Percentiles rank a stretch among this genome's conserved stretches.
Evolutionary conservation across 2,329 filamentous ascomycete genomes (phyloP).

Genomic region (Claviceps monticola): DNA sequence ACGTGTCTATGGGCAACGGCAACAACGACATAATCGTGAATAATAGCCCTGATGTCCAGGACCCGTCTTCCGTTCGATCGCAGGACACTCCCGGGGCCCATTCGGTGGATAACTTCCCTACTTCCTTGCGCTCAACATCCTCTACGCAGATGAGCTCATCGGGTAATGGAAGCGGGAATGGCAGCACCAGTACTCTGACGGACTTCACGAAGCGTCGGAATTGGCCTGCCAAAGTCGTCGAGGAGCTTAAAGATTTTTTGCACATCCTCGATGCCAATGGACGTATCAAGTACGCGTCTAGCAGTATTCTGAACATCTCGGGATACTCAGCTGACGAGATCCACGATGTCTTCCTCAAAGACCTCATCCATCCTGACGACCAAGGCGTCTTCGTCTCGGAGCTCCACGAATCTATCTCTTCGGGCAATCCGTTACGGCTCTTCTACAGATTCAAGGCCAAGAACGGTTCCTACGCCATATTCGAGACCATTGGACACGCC

Average conservation of each 20-base stretch:
- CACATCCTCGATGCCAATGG: slow-evolving; percentile 79
- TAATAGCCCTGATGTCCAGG: slow-evolving; percentile 12
- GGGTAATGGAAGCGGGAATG: slow-evolving; percentile 6
- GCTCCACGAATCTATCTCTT: slow-evolving; percentile 78
- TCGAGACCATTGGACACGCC: slow-evolving; percentile 86
- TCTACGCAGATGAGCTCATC: slow-evolving; percentile 21
- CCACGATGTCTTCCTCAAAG: slow-evolving; percentile 60
- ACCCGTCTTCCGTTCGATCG: slow-evolving; percentile 13
- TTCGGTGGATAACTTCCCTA: slow-evolving; percentile 24
- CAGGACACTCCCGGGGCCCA: slow-evolving; percentile 21
- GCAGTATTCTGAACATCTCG: slow-evolving; percentile 59
- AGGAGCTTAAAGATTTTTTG: slow-evolving; percentile 79
- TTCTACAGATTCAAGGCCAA: slow-evolving; percentile 73
- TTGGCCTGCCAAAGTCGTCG: slow-evolving; percentile 80
- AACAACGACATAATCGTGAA: slow-evolving; percentile 8
- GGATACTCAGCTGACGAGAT: slow-evolving; percentile 62
- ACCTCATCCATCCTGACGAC: slow-evolving; percentile 79
- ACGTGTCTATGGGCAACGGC: slow-evolving; percentile 10
- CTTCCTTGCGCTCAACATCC: slow-evolving; percentile 26
- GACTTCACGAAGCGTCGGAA: slow-evolving; percentile 50
- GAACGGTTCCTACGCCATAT: slow-evolving; percentile 62
- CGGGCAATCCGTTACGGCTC: slow-evolving; percentile 63
- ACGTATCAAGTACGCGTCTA: slow-evolving; percentile 73
- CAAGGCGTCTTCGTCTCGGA: slow-evolving; percentile 70
- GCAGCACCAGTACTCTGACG: slow-evolving; percentile 29